Base-by-base conservation (phyloP, 352 stramenopile genomes). In the Phytophthora ramorum region DNA sequence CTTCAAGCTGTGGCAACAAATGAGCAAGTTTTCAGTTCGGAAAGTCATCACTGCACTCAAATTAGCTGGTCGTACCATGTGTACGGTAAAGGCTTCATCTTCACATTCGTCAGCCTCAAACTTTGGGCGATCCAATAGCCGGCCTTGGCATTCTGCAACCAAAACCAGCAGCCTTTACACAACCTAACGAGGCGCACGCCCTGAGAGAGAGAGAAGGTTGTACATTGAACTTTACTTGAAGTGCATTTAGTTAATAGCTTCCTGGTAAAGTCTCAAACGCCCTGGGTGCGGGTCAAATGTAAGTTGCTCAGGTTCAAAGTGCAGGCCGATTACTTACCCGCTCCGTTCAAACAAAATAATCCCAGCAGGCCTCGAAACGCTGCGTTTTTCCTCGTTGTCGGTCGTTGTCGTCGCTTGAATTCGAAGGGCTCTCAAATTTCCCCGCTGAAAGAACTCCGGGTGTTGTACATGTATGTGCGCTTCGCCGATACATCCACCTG, bases 281-380 rank as follows among this genome's bases (percentile, higher is more conserved):
- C 2, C 24, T 32, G 26, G 26, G 4, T 32, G 26, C 7, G 3
- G 26, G 26, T 32, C 26, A 32, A 32, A n/a, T n/a, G n/a, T n/a
- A 32, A 32, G 2, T 7, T 32, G 26, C 4, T 8, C 5, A 4
- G 32, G 9, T 38, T 38, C 32, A 38, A 38, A 5, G 32, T 16
- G 4, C 32, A 8, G 3, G 19, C 30, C 32, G 55, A 63, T 63
- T 55, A 48, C 44, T 34, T 34, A 17, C 44, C 19, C 34, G 48
- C 9, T 22, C 30, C 44, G n/a, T 16, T 28, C 14, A 47, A 34
- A 48, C 46, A 20, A 48, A 24, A 34, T 56, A 63, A 63, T 63
- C 44, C 8, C 40, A 26, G 6, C 13, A 22, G 5, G 7, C 16
- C 5, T 22, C 37, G 37, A 20, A 44, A 14, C 37, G 3, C 32